Evolutionary conservation across 2,329 filamentous ascomycete species (phyloP).

Genomic region (Aspergillus brasiliensis): DNA sequence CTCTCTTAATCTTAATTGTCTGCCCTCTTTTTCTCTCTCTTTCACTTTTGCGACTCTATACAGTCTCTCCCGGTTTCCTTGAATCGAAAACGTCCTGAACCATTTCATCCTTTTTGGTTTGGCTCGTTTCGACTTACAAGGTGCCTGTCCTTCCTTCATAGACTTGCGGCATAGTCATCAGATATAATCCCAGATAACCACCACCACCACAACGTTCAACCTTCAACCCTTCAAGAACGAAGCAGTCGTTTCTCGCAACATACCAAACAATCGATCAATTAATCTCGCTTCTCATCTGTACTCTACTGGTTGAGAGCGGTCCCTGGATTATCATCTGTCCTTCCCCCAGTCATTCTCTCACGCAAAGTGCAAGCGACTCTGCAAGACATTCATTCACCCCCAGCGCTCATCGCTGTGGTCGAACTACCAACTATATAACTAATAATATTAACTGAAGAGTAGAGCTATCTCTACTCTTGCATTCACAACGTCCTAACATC

Average conservation of each 20-base stretch:
- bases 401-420: slow-evolving; percentile 8
- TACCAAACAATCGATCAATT: too few relatives aligned
- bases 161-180: slow-evolving; percentile 24
- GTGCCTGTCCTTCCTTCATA: slow-evolving; percentile 40
- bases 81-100: slow-evolving; percentile 21
- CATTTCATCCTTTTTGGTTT: slow-evolving; percentile 18
- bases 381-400: slow-evolving; percentile 24
- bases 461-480: slow-evolving; percentile 12
- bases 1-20: slow-evolving; percentile 17
- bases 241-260: slow-evolving; percentile 1
- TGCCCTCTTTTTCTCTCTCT: slow-evolving; percentile 31
- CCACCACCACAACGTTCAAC: neutral
- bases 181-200: slow-evolving; percentile 23
- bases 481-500: slow-evolving; percentile 6
- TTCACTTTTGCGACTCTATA: slow-evolving; percentile 23
- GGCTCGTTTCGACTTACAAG: slow-evolving; percentile 27
- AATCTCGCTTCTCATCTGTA: slow-evolving; percentile 5
- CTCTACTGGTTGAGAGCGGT: slow-evolving; percentile 13
- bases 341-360: slow-evolving; percentile 41
- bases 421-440: slow-evolving; percentile 16
- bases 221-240: neutral
- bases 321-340: neutral
- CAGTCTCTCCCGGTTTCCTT: slow-evolving; percentile 27
- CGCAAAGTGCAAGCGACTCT: slow-evolving; percentile 32
- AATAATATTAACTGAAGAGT: slow-evolving; percentile 18